Percentiles rank a stretch among this genome's conserved stretches.
phyloP scores from a whole-genome alignment of 148 eudicot genomes.

The Mesembryanthemum crystallinum region DNA sequence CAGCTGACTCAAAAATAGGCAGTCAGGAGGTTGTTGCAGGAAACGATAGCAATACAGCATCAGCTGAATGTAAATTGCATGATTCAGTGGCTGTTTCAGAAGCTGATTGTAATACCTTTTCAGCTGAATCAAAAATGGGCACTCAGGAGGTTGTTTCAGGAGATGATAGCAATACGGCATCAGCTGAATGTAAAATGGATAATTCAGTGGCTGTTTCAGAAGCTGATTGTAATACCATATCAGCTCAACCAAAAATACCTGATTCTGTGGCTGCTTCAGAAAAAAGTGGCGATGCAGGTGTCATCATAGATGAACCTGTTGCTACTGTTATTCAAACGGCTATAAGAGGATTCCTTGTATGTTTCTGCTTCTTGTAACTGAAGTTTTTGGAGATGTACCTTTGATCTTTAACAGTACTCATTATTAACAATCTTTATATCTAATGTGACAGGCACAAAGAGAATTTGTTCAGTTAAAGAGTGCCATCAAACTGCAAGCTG shows the following conservation, averaged over 20 bases:
- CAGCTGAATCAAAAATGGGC: conserved; percentile 17
- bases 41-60: conserved; percentile 9
- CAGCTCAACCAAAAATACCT: conserved; percentile 12
- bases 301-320: conserved; percentile 42
- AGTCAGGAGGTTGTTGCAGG: conserved; percentile 5
- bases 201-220: conserved; percentile 28
- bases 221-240: conserved; percentile 16
- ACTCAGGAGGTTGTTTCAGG: conserved; percentile 5
- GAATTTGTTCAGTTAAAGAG: conserved; percentile 50
- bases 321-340: conserved; percentile 60
- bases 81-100: conserved; percentile 28
- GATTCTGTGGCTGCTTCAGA: conserved; percentile 20
- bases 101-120: conserved; percentile 16
- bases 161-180: conserved; percentile 9
- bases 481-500: conserved; percentile 79
- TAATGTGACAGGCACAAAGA: conserved; percentile 54
- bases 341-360: conserved; percentile 70
- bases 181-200: conserved; percentile 25
- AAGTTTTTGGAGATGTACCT: not conserved
- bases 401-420: not conserved
- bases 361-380: not conserved
- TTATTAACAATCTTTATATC: conserved; percentile 3
- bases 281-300: conserved; percentile 27
- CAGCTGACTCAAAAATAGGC: conserved; percentile 15
- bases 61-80: conserved; percentile 26